Percentiles rank a stretch among this genome's conserved stretches.
These are phyloP conservation scores for Trebouxia sp. DNA, from an alignment of 139 green algal species.

Conservation along the genomic window DNA sequence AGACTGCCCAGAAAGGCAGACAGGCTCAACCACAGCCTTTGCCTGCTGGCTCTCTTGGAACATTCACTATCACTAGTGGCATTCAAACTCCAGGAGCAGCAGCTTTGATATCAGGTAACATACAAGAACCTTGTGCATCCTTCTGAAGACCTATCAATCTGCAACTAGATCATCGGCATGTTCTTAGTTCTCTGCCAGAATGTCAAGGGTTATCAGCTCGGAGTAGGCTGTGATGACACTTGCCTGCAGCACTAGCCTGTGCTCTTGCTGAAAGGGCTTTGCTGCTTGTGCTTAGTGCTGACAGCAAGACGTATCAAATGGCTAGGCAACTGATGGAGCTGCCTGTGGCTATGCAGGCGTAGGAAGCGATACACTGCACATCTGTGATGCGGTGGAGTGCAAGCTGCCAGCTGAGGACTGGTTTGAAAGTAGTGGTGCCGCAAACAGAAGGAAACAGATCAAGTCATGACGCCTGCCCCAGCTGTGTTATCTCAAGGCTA, in stretches of 20 bases:
- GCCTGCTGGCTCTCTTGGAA: too few species aligned
- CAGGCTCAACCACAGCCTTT: conserved; percentile 11
- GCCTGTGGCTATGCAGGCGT: not conserved
- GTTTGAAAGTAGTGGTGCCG: conserved; percentile 39
- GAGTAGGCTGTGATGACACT: too few species aligned
- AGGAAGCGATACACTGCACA: conserved; percentile 38
- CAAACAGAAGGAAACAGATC: not conserved
- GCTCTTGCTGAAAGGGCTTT: not conserved
- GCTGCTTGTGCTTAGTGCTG: too few species aligned
- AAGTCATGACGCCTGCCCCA: not conserved
- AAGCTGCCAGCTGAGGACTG: conserved; percentile 56
- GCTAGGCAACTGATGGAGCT: not conserved
- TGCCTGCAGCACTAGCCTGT: not conserved
- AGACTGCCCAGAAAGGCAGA: conserved; percentile 4
- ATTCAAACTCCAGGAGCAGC: too few species aligned
- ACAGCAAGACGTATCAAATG: not conserved
- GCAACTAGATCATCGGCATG: too few species aligned
- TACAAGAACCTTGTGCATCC: too few species aligned
- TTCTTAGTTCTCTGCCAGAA: too few species aligned
- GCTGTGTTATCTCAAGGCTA: too few species aligned
- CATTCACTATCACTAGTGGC: too few species aligned
- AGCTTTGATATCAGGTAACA: not conserved
- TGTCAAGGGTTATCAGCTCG: too few species aligned
- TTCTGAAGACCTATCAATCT: too few species aligned
- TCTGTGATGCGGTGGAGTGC: conserved; percentile 68